Conservation (phyloP, 192 early-diverging fungal species). For the Geranomyces michiganensis region DNA sequence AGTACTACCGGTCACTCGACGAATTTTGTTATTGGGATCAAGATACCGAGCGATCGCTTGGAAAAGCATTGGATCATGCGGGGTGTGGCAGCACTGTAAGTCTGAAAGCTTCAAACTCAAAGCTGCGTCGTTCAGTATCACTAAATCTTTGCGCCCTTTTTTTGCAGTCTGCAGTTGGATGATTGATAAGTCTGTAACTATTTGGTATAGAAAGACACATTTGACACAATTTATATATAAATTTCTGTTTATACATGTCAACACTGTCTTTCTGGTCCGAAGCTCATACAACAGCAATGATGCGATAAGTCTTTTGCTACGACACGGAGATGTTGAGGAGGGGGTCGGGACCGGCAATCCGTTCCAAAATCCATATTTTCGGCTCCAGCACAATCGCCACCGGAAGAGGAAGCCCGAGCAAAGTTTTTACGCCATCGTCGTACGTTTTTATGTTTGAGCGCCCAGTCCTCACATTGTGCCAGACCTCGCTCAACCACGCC, state of each 20-base stretch:
- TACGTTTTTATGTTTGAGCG: neutral
- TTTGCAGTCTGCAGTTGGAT: slow-evolving; percentile 36
- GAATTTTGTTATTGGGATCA: slow-evolving; percentile 63
- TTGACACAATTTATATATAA: too few species aligned
- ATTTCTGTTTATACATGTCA: too few species aligned
- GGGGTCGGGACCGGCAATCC: neutral
- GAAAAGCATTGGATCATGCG: slow-evolving; percentile 64
- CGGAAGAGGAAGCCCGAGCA: neutral
- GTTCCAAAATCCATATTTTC: slow-evolving; percentile 15
- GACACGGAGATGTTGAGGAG: too few species aligned
- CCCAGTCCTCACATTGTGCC: neutral
- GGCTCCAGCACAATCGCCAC: neutral
- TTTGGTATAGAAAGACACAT: too few species aligned
- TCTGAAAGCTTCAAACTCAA: neutral
- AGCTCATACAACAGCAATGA: too few species aligned
- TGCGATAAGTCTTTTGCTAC: too few species aligned
- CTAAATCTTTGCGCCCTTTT: neutral
- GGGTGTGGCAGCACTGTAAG: slow-evolving; percentile 60
- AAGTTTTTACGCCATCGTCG: neutral
- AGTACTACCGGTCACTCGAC: slow-evolving; percentile 69
- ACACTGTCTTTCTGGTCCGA: too few species aligned
- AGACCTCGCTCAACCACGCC: neutral
- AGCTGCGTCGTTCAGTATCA: neutral
- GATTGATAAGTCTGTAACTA: slow-evolving; percentile 3
- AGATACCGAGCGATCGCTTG: slow-evolving; percentile 54